A percentile compares a stretch with the other conserved stretches of the same genome.
Evolutionary conservation across 345 rosid genomes (phyloP).

Genomic region (Eutrema japonicum): DNA sequence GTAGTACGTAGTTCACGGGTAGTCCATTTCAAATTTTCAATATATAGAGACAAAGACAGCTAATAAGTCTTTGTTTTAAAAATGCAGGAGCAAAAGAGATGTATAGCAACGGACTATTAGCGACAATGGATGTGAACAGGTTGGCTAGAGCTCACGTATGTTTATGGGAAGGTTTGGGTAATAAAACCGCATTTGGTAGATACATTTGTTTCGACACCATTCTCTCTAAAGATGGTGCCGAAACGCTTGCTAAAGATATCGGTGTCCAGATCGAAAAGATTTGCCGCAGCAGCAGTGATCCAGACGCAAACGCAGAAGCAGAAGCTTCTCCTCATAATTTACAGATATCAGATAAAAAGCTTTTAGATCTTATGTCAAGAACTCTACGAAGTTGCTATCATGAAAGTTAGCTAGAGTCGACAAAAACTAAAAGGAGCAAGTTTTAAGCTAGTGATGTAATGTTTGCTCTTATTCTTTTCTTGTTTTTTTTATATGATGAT

Average conservation of each 20-base stretch:
- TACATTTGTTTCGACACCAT: conserved; percentile 71
- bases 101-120: conserved; percentile 60
- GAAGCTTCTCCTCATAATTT: conserved; percentile 24
- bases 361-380: conserved; percentile 57
- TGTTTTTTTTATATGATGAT: neutral
- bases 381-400: conserved; percentile 49
- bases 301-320: conserved; percentile 25
- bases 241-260: conserved; percentile 52
- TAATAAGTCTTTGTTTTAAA: conserved; percentile 14
- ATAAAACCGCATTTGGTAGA: conserved; percentile 62
- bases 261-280: conserved; percentile 61
- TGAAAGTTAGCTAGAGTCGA: conserved; percentile 32
- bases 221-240: conserved; percentile 52
- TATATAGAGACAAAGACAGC: conserved; percentile 29
- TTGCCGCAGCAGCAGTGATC: conserved; percentile 40
- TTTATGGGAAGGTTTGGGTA: conserved; percentile 62
- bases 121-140: conserved; percentile 62
- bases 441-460: conserved; percentile 27
- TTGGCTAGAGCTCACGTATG: conserved; percentile 71
- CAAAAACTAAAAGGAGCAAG: conserved; percentile 21
- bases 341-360: conserved; percentile 59
- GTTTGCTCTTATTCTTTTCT: conserved; percentile 32
- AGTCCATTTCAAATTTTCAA: conserved; percentile 18
- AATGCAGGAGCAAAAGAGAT: conserved; percentile 51
- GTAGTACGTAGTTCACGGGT: conserved; percentile 30